A percentile compares a stretch with the other conserved stretches of the same genome.
Conservation (phyloP, 1,284 basidiomycete species). For the Rhodofomes roseus region DNA sequence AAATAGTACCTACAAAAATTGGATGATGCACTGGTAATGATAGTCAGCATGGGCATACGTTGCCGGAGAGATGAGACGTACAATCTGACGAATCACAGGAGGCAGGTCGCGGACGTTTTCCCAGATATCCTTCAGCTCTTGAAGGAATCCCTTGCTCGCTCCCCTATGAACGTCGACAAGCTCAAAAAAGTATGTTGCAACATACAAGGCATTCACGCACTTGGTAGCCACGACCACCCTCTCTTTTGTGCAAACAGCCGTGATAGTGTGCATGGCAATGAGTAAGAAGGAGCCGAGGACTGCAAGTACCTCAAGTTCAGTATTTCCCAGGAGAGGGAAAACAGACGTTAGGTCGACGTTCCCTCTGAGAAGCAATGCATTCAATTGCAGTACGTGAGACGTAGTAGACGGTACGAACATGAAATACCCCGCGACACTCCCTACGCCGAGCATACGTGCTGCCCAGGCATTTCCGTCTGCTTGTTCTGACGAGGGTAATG, state of each 20-base stretch:
- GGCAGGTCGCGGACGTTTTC: conserved; percentile 68
- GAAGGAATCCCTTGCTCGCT: conserved; percentile 38
- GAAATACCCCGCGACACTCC: conserved; percentile 83
- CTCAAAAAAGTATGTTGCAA: background rate
- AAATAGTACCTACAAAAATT: conserved; percentile 74
- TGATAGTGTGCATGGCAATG: conserved; percentile 51
- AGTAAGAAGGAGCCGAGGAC: conserved; percentile 53
- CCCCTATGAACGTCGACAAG: conserved; percentile 17
- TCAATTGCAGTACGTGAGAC: background rate
- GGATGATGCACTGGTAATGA: conserved; percentile 59
- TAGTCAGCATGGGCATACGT: conserved; percentile 3
- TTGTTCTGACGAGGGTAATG: conserved; percentile 66
- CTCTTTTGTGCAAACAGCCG: conserved; percentile 71
- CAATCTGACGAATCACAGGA: conserved; percentile 74
- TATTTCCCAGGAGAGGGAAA: conserved; percentile 70
- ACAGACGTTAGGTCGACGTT: conserved; percentile 66
- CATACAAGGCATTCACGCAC: conserved; percentile 22
- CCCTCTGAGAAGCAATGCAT: conserved; percentile 40
- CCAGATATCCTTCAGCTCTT: conserved; percentile 65
- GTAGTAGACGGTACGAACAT: conserved; percentile 50
- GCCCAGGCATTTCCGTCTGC: conserved; percentile 94
- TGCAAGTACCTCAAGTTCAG: conserved; percentile 76
- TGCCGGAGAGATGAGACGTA: conserved; percentile 36
- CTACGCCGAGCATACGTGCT: conserved; percentile 81
- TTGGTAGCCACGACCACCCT: conserved; percentile 59